Evolutionary conservation across 2,329 filamentous ascomycete species (phyloP).

Genomic region (Colletotrichum trifolii): DNA sequence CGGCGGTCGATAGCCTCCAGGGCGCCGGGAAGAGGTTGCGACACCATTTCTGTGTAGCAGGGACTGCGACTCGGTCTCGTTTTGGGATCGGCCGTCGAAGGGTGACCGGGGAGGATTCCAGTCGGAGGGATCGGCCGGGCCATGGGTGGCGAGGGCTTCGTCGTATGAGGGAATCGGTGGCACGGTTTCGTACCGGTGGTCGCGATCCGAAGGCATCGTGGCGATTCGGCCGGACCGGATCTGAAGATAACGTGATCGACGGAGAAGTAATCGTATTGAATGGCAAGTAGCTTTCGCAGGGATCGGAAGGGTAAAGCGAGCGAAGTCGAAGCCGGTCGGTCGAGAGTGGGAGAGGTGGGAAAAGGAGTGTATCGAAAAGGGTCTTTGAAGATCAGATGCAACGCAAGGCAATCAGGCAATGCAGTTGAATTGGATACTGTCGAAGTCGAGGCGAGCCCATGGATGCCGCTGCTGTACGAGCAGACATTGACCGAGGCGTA

Average conservation of each 20-base stretch:
- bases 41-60: slow-evolving; percentile 66
- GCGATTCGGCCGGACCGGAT: not conserved
- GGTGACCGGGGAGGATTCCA: slow-evolving; percentile 46
- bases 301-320: slow-evolving; percentile 1
- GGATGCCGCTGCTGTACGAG: slow-evolving; percentile 21
- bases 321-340: slow-evolving; percentile 11
- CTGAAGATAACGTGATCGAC: not conserved
- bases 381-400: slow-evolving; percentile 18
- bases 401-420: slow-evolving; percentile 5
- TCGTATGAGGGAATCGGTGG: slow-evolving; percentile 54
- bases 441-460: slow-evolving; percentile 32
- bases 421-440: slow-evolving; percentile 31
- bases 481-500: slow-evolving; percentile 29
- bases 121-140: slow-evolving; percentile 44
- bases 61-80: slow-evolving; percentile 81
- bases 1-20: slow-evolving; percentile 77
- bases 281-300: slow-evolving; percentile 4
- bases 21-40: slow-evolving; percentile 54
- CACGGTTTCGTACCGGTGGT: slow-evolving; percentile 51
- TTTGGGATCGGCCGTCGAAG: slow-evolving; percentile 69
- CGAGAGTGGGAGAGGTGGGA: not conserved
- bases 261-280: not conserved
- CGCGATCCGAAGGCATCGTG: slow-evolving; percentile 36
- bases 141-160: slow-evolving; percentile 51
- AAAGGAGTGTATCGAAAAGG: slow-evolving; percentile 23